Evolutionary conservation across 2,329 filamentous ascomycete genomes (phyloP).

Genomic region (Stagonosporopsis tanaceti): DNA sequence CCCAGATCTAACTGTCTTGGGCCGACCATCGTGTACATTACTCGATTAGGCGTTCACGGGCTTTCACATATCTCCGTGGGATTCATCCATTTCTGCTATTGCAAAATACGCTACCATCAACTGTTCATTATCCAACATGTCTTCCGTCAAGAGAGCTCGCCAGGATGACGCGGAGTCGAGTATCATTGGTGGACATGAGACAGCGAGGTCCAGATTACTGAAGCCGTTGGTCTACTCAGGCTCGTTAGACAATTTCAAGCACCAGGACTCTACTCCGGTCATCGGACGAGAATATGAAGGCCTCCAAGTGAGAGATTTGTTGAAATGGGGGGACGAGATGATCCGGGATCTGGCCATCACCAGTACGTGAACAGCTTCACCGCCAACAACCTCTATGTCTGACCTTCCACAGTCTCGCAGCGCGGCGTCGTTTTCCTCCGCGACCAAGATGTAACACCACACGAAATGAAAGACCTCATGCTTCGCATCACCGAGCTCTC

Average conservation of each 20-base stretch:
- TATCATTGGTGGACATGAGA: conserved; percentile 33
- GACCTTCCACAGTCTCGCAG: conserved; percentile 63
- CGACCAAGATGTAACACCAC: conserved; percentile 64
- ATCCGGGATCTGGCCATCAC: conserved; percentile 62
- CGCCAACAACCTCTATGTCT: not conserved
- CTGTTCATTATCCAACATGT: conserved; percentile 23
- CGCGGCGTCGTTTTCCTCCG: conserved; percentile 76
- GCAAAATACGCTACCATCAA: conserved; percentile 2
- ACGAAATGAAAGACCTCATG: conserved; percentile 70
- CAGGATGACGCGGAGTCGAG: conserved; percentile 13
- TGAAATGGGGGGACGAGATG: conserved; percentile 48
- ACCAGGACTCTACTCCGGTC: conserved; percentile 58
- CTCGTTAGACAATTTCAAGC: conserved; percentile 33
- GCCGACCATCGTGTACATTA: conserved; percentile 20
- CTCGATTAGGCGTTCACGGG: conserved; percentile 10
- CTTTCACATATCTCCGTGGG: conserved; percentile 6
- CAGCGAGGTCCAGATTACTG: conserved; percentile 30
- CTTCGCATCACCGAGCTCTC: conserved; percentile 66
- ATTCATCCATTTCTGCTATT: not conserved
- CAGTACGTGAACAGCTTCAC: conserved; percentile 54
- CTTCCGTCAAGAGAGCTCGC: conserved; percentile 30
- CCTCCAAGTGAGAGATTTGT: conserved; percentile 39
- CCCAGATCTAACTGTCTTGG: conserved; percentile 3
- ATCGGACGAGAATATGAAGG: conserved; percentile 60
- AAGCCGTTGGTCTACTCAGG: conserved; percentile 36